Percentiles rank a stretch among this genome's conserved stretches.
These are phyloP conservation scores for Solanum medicagineum DNA, from an alignment of 257 asterid species.

Conservation along the genomic window DNA sequence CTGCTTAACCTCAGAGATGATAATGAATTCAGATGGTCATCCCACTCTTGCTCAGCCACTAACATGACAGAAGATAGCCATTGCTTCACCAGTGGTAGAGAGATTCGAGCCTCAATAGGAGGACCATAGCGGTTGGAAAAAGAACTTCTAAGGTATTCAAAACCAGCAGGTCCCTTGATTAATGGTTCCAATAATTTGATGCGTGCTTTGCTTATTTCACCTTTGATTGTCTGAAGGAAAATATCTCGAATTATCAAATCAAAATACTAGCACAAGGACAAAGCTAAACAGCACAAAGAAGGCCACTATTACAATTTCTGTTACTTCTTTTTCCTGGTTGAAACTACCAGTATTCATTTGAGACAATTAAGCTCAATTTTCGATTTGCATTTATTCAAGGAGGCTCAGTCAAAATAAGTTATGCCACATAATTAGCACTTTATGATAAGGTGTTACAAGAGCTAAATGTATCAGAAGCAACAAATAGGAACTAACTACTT, in stretches of 20 bases:
- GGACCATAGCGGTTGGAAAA: slow-evolving; percentile 12
- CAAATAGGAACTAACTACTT: neutral
- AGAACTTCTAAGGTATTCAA: slow-evolving; percentile 8
- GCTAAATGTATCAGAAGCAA: neutral
- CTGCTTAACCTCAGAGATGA: slow-evolving; percentile 4
- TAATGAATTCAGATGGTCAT: slow-evolving; percentile 6
- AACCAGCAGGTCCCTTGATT: slow-evolving; percentile 16
- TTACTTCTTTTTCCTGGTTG: neutral
- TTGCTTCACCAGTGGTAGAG: slow-evolving; percentile 6
- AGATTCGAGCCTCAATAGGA: slow-evolving; percentile 2
- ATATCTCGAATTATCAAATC: neutral
- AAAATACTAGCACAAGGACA: neutral
- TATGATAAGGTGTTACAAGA: neutral
- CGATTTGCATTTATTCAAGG: neutral
- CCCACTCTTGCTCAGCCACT: slow-evolving; percentile 8
- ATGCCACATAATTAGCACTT: neutral
- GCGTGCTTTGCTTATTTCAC: slow-evolving; percentile 3
- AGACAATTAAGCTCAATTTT: neutral
- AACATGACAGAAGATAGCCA: slow-evolving; percentile 11
- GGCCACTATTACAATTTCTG: neutral
- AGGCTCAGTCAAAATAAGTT: neutral
- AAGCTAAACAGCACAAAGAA: neutral
- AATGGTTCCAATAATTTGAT: slow-evolving; percentile 10
- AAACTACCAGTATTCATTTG: neutral
- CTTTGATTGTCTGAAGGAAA: slow-evolving; percentile 5